These are phyloP conservation scores for Geotrichum australiense DNA, from an alignment of 1,139 yeast genomes.

Conservation along the genomic window DNA sequence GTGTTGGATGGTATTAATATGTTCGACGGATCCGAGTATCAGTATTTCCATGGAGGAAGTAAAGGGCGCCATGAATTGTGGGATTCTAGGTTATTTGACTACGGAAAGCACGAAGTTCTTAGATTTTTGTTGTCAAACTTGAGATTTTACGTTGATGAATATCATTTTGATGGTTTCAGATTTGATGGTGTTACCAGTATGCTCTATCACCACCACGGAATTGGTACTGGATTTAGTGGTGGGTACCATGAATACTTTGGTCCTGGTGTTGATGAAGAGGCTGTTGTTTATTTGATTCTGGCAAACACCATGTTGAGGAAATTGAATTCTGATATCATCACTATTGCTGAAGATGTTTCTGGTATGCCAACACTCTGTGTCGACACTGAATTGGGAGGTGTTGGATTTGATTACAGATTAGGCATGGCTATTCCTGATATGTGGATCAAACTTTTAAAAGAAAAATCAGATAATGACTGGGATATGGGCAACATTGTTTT, in stretches of 20 bases:
- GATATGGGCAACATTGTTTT: slow-evolving; percentile 72
- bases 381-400: slow-evolving; percentile 69
- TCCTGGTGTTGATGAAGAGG: slow-evolving; percentile 77
- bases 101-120: slow-evolving; percentile 83
- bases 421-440: slow-evolving; percentile 98
- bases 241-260: slow-evolving; percentile 88
- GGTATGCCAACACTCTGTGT: slow-evolving; percentile 95
- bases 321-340: slow-evolving; percentile 50
- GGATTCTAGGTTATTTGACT: slow-evolving; percentile 92
- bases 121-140: slow-evolving; percentile 83
- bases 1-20: slow-evolving; percentile 88
- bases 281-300: slow-evolving; percentile 75
- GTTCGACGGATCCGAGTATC: slow-evolving; percentile 95
- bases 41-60: slow-evolving; percentile 81
- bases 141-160: slow-evolving; percentile 76
- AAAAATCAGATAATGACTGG: slow-evolving; percentile 83
- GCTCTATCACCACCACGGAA: slow-evolving; percentile 89
- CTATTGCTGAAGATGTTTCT: slow-evolving; percentile 94
- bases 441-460: slow-evolving; percentile 95
- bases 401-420: slow-evolving; percentile 86
- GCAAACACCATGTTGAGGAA: slow-evolving; percentile 71
- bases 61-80: slow-evolving; percentile 86
- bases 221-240: slow-evolving; percentile 83
- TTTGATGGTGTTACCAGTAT: slow-evolving; percentile 96
- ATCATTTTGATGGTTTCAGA: slow-evolving; percentile 87